Evolutionary conservation across 2,329 filamentous ascomycete species (phyloP).

Genomic region (Chaetomium olivaceum): DNA sequence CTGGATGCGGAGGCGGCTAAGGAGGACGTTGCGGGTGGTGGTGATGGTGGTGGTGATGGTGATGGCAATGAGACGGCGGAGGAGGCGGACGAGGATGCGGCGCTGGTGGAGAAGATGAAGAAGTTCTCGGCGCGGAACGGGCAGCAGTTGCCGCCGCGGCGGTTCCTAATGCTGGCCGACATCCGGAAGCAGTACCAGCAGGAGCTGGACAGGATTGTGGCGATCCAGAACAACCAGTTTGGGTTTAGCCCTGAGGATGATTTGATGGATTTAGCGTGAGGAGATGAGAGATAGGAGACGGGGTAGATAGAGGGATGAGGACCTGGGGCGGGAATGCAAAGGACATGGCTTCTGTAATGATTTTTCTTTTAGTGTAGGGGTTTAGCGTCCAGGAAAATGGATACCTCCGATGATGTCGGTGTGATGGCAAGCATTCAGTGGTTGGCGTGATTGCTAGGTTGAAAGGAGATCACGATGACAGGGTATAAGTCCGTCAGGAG

Average conservation of each 20-base stretch:
- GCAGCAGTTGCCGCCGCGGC: slow-evolving; percentile 56
- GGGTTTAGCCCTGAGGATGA: slow-evolving; percentile 63
- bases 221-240: slow-evolving; percentile 87
- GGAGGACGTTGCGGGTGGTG: slow-evolving; percentile 7
- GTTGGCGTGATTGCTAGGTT: not conserved
- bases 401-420: slow-evolving; percentile 7
- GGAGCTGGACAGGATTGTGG: slow-evolving; percentile 83
- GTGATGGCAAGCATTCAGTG: not conserved
- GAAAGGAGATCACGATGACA: not conserved
- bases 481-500: not conserved
- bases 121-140: slow-evolving; percentile 28
- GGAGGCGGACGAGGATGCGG: slow-evolving; percentile 28
- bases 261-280: slow-evolving; percentile 53
- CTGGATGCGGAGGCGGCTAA: slow-evolving; percentile 24
- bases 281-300: not conserved
- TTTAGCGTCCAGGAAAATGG: slow-evolving; percentile 17
- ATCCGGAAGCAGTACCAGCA: slow-evolving; percentile 85
- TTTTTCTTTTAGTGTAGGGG: slow-evolving; percentile 11
- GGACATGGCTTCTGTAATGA: slow-evolving; percentile 13
- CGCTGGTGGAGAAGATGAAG: slow-evolving; percentile 33
- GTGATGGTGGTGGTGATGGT: not conserved
- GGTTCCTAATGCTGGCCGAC: slow-evolving; percentile 81
- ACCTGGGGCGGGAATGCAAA: not conserved
- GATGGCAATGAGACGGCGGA: not conserved
- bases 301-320: not conserved